Percentiles rank a stretch among this genome's conserved stretches.
These are phyloP conservation scores for Emericellopsis atlantica DNA, from an alignment of 2,329 filamentous ascomycete genomes.

Conservation along the genomic window DNA sequence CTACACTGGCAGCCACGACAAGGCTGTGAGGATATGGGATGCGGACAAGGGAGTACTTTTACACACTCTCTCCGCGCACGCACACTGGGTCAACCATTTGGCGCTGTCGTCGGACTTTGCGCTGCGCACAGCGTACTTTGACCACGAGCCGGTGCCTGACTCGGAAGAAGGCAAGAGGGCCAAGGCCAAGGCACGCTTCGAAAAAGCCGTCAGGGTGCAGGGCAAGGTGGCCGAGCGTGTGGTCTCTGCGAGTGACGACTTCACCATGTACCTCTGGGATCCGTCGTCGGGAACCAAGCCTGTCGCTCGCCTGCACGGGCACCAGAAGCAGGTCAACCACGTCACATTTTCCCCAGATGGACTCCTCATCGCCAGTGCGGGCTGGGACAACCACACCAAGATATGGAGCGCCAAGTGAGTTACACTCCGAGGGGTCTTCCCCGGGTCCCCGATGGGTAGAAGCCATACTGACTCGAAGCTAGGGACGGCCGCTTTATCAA, in stretches of 20 bases:
- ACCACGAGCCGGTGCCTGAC: slow-evolving; percentile 60
- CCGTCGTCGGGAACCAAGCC: slow-evolving; percentile 69
- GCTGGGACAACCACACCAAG: slow-evolving; percentile 93
- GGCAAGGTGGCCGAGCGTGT: slow-evolving; percentile 71
- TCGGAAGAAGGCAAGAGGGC: slow-evolving; percentile 57
- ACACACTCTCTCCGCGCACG: slow-evolving; percentile 70
- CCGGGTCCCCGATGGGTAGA: background rate
- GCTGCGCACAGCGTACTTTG: slow-evolving; percentile 73
- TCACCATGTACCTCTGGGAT: slow-evolving; percentile 94
- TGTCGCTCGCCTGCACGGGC: slow-evolving; percentile 76
- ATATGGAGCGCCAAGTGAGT: slow-evolving; percentile 67
- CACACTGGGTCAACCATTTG: slow-evolving; percentile 92
- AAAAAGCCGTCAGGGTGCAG: slow-evolving; percentile 68
- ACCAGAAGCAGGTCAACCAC: slow-evolving; percentile 95
- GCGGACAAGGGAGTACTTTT: slow-evolving; percentile 64
- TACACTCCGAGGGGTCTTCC: slow-evolving; percentile 24
- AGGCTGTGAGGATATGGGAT: slow-evolving; percentile 86
- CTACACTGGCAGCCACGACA: slow-evolving; percentile 81
- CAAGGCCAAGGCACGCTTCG: slow-evolving; percentile 72
- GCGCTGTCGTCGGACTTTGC: slow-evolving; percentile 89
- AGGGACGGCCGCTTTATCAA: slow-evolving; percentile 67
- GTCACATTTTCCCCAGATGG: slow-evolving; percentile 91
- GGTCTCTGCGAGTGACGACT: slow-evolving; percentile 87
- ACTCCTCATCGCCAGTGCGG: slow-evolving; percentile 70
- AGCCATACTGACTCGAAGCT: slow-evolving; percentile 6